Evolutionary conservation across 805 yeast species (phyloP).

Genomic region (Saccharomycopsis amapae): DNA sequence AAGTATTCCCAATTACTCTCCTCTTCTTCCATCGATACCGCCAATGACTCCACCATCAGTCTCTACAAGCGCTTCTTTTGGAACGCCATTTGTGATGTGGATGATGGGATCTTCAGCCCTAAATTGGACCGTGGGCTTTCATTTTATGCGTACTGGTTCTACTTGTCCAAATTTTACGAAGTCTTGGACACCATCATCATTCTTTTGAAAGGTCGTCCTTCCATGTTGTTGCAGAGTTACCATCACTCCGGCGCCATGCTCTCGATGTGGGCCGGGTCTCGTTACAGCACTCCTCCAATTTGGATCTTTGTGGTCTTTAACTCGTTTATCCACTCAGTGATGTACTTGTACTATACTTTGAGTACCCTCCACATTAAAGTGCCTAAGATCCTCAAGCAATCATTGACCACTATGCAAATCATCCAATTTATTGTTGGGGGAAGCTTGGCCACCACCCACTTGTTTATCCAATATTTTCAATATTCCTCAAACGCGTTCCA

Average conservation of each 20-base stretch:
- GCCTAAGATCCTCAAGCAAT: conserved; percentile 49
- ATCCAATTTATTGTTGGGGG: conserved; percentile 66
- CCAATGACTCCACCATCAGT: no score
- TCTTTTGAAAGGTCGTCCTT: conserved; percentile 58
- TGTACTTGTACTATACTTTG: conserved; percentile 64
- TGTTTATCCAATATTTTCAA: conserved; percentile 55
- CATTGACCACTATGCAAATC: conserved; percentile 61
- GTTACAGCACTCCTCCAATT: conserved; percentile 66
- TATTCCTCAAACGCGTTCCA: conserved; percentile 34
- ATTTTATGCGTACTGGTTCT: conserved; percentile 59
- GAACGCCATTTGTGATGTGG: conserved; percentile 53
- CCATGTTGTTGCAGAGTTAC: conserved; percentile 61
- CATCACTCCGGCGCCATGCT: conserved; percentile 78
- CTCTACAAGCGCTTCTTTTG: conserved; percentile 42
- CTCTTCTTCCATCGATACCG: no score
- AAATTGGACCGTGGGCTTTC: conserved; percentile 36
- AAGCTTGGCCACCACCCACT: conserved; percentile 54
- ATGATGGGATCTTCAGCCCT: conserved; percentile 48
- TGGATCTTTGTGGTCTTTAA: conserved; percentile 78
- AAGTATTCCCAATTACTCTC: no score
- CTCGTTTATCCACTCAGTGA: conserved; percentile 68
- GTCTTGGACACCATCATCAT: conserved; percentile 63
- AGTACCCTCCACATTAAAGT: conserved; percentile 51
- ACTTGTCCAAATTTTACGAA: conserved; percentile 65
- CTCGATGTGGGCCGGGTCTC: conserved; percentile 74